Conservation (phyloP, 78 protist genomes). For the Dictyostelium citrinum region DNA sequence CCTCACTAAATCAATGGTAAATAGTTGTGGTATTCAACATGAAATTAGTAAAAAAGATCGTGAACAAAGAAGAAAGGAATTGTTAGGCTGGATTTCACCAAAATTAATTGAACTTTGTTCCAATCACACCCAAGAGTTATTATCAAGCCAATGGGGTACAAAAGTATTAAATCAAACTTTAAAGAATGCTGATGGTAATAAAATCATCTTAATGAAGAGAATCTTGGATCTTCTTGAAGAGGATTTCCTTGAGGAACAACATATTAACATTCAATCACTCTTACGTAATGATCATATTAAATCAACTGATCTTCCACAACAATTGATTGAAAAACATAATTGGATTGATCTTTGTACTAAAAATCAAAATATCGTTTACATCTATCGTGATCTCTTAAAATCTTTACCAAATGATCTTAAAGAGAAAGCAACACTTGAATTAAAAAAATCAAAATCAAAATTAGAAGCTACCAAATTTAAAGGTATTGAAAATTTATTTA, state of each 20-base stretch:
- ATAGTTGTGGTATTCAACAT: conserved; percentile 12
- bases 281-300: conserved; percentile 37
- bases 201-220: conserved; percentile 39
- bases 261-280: conserved; percentile 12
- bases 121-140: not conserved
- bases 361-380: not conserved
- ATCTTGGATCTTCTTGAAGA: not conserved
- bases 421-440: not conserved
- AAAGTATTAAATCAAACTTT: conserved; percentile 24
- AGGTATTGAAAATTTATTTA: conserved; percentile 27
- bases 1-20: not conserved
- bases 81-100: conserved; percentile 37
- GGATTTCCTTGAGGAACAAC: not conserved
- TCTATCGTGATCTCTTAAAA: conserved; percentile 8
- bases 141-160: conserved; percentile 12
- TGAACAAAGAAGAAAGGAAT: conserved; percentile 38
- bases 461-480: not conserved
- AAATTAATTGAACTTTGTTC: conserved; percentile 53
- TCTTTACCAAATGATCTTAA: not conserved
- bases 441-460: not conserved
- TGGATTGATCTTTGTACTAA: not conserved
- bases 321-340: not conserved
- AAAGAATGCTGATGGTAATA: conserved; percentile 8
- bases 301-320: conserved; percentile 2
- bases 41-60: conserved; percentile 41